Percentiles rank a stretch among this genome's conserved stretches.
Conservation (phyloP, 2,329 filamentous ascomycete genomes). For the Penicillium sp. region DNA sequence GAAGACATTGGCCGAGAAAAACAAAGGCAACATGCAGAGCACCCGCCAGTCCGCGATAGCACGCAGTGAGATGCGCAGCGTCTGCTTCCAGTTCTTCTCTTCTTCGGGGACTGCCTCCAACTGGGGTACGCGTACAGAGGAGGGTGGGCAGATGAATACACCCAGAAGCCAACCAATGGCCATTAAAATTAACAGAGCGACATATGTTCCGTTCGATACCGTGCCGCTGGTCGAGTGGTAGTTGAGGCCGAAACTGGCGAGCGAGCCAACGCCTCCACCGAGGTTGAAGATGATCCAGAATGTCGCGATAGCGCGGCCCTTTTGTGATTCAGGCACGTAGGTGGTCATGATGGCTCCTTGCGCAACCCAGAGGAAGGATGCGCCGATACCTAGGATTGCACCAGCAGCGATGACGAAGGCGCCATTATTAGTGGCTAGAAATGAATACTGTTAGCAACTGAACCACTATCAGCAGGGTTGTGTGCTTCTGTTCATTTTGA, state of each 20-base stretch:
- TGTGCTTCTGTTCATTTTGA: neutral
- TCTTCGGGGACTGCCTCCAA: constrained; percentile 43
- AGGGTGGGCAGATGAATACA: constrained; percentile 54
- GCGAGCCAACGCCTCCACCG: constrained; percentile 49
- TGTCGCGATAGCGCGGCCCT: constrained; percentile 48
- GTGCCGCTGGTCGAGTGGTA: constrained; percentile 48
- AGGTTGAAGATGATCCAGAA: constrained; percentile 56
- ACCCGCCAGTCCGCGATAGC: constrained; percentile 51
- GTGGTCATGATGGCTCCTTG: constrained; percentile 57
- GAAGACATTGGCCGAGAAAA: constrained; percentile 61
- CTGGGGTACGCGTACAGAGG: constrained; percentile 46
- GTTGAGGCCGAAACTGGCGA: constrained; percentile 52
- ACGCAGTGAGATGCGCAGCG: constrained; percentile 37
- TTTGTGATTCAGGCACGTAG: constrained; percentile 49
- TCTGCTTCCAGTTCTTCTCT: constrained; percentile 44
- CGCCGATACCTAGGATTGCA: constrained; percentile 52
- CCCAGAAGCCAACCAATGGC: constrained; percentile 54
- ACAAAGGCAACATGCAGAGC: constrained; percentile 56
- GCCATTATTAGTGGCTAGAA: constrained; percentile 40
- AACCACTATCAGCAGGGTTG: neutral
- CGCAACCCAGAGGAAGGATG: constrained; percentile 52
- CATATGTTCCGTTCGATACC: constrained; percentile 56
- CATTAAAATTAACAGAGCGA: constrained; percentile 56
- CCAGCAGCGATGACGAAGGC: constrained; percentile 52
- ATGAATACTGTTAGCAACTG: neutral